phyloP scores from a whole-genome alignment of 164 flowering plant genomes.

The Litsea cubeba region DNA sequence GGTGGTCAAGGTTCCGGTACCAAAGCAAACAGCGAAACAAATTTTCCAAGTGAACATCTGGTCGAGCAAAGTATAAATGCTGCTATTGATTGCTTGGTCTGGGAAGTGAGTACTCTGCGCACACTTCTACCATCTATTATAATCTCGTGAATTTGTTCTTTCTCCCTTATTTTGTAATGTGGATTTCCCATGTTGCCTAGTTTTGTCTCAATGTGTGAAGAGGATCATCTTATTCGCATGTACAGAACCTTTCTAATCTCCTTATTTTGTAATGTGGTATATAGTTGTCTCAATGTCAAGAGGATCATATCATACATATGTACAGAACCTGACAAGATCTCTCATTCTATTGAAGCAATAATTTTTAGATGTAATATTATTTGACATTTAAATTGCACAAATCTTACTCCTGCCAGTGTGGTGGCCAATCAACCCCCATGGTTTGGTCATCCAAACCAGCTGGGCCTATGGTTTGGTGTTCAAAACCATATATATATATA shows the following conservation, averaged over 20 bases:
- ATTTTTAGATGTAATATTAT: neutral
- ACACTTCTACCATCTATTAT: neutral
- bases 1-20: constrained; percentile 96
- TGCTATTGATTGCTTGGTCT: constrained; percentile 89
- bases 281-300: too few relatives aligned
- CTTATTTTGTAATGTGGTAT: too few relatives aligned
- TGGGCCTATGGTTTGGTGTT: neutral
- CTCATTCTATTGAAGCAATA: neutral
- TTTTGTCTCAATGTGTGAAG: too few relatives aligned
- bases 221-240: too few relatives aligned
- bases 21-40: constrained; percentile 98
- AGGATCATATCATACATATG: too few relatives aligned
- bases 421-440: neutral
- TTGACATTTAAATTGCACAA: neutral
- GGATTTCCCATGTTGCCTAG: too few relatives aligned
- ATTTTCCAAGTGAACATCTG: constrained; percentile 94
- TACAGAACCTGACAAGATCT: neutral
- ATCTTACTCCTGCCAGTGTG: too few relatives aligned
- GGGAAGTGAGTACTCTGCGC: constrained; percentile 86
- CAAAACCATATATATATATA: neutral
- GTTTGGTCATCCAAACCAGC: neutral
- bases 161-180: neutral
- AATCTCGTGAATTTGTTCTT: neutral
- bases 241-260: too few relatives aligned
- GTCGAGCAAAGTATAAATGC: constrained; percentile 99